Base-by-base conservation (phyloP, 2,329 filamentous ascomycete genomes). In the Colletotrichum siamense region DNA sequence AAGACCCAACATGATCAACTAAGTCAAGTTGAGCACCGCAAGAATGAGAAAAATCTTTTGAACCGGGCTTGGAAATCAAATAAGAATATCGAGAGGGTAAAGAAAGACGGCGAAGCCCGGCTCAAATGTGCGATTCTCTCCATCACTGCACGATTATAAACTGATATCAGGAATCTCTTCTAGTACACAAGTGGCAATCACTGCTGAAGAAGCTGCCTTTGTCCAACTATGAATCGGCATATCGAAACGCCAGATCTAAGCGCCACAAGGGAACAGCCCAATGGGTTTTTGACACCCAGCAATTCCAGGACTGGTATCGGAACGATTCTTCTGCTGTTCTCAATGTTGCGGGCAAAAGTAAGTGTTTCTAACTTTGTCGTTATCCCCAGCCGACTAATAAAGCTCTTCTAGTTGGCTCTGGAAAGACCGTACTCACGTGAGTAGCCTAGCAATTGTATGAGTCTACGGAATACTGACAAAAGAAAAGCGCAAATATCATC, bases 211-310 rank as follows among this genome's bases (percentile, higher is more conserved):
- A 16, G 6, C 9, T 63, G 7, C 18, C 61, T 6, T 1, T 13
- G 1, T 63, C 15, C 12, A 9, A 34, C 4, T 10, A 63, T 24
- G 28, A 26, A 36, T 8, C 61, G 3, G 61, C 30, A 2, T 63
- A 63, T 2, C 18, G 8, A 16, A 63, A 63, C 22, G 61, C 61
- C 22, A 4, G 61, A 16, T 63, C 30, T 0, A 63, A 63, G 32
- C 61, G 61, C 30, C 61, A 63, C n/a, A 63, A 63, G 12, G 61
- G 61, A n/a, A 63, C 61, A 6, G 61, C 61, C 8, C 5, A 36
- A 9, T 63, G 61, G 61, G 30, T 16, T 4, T 63, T 63, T 24
- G n/a, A 16, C 1, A 63, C 2, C 0, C 61, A 16, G 2, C 18
- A 34, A 36, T 63, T 36, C 6, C 28, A 63, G 1, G n/a, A 39